Percentiles rank a stretch among this genome's conserved stretches.
Evolutionary conservation across 2,329 filamentous ascomycete genomes (phyloP).

Genomic region (Chalaropsis ovoidea): DNA sequence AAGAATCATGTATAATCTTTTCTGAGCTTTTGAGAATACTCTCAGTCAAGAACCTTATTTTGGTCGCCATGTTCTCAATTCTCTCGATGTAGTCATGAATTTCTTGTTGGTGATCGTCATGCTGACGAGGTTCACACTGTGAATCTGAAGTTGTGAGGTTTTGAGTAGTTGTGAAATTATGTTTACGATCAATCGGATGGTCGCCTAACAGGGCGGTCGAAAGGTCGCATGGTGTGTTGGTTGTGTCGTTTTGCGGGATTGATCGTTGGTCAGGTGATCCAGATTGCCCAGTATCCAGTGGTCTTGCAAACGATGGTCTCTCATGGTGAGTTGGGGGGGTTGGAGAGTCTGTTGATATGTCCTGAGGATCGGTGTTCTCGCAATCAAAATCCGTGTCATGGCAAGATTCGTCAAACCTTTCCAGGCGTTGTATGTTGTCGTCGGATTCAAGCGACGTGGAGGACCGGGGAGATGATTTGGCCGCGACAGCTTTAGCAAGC

Average conservation of each 20-base stretch:
- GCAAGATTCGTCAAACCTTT: conserved; percentile 18
- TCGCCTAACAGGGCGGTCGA: background rate
- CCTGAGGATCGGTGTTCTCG: background rate
- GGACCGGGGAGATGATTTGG: conserved; percentile 38
- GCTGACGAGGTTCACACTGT: background rate
- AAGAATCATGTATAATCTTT: conserved; percentile 52
- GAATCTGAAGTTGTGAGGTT: background rate
- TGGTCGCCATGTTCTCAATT: conserved; percentile 84
- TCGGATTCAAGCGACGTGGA: conserved; percentile 11
- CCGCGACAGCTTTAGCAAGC: conserved; percentile 75
- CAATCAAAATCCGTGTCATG: background rate
- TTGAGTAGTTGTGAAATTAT: background rate
- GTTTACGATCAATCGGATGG: background rate
- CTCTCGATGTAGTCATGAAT: conserved; percentile 60
- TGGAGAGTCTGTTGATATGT: background rate
- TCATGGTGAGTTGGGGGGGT: background rate
- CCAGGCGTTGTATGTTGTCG: background rate
- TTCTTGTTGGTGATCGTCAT: conserved; percentile 70
- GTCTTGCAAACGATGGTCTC: background rate
- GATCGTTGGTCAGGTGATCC: too few relatives aligned
- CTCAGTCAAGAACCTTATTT: conserved; percentile 76
- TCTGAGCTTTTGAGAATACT: conserved; percentile 68
- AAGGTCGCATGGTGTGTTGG: background rate
- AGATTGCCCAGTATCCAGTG: background rate
- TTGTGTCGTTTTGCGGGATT: background rate